Base-by-base conservation (phyloP, 441 rosid genomes). In the Melastoma candidum region DNA sequence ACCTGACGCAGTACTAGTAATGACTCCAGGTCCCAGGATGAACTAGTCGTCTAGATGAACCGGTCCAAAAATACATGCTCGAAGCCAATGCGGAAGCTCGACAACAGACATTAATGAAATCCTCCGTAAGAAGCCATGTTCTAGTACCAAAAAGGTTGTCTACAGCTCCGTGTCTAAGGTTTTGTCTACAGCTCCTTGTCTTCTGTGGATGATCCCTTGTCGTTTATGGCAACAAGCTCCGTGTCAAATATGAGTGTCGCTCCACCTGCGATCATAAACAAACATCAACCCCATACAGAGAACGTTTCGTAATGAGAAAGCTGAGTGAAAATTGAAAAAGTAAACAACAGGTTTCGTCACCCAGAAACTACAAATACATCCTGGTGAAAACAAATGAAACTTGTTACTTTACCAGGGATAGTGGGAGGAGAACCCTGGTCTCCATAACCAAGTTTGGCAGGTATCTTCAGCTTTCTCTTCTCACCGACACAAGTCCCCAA, bases 391-490 rank as follows among this genome's bases (percentile, higher is more conserved):
- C 8, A 36, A 36, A 36, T 36, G 6, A 47, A 10, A 17, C 22
- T 17, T 17, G 22, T 17, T 17, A 44, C 0, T 46, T 68, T 79
- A 87, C 97, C 96, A 0, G 96, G 97, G 44, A 90, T 90, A 44
- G 79, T 84, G 2, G 96, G 97, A 39, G 97, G 96, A 57, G 96
- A 80, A 48, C 97, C 97, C 41, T 72, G 85, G 3, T 51, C 81
- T 41, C 96, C 93, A 53, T 90, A 90, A 54, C 96, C 97, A 61
- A 90, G 92, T 47, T 81, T 84, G 36, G 96, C 74, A 3, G 95
- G 97, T 68, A 90, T 85, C 74, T 90, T 87, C 65, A 90, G 70
- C 77, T 87, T 87, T 58, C 96, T 75, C 79, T 90, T 87, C 72
- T 90, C 93, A 56, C 97, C 95, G 0, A 87, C 82, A 14, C 97